These are phyloP conservation scores for Isoetes taiwanensis DNA, from an alignment of 75 land plant genomes.

Conservation along the genomic window DNA sequence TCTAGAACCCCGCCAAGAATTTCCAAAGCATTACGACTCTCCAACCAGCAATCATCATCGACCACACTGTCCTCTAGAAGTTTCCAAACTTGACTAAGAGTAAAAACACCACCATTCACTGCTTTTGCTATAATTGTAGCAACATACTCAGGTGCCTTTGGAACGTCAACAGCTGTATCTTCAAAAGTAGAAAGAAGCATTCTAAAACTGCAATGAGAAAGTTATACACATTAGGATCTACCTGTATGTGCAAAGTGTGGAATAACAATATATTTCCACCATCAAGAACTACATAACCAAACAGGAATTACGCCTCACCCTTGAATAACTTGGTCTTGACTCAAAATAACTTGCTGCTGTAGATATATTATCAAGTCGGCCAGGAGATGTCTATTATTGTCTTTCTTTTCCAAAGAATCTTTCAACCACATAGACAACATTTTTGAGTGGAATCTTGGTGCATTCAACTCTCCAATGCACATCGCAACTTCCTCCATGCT, in stretches of 20 bases:
- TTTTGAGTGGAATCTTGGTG: slow-evolving; percentile 50
- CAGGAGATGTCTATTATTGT: slow-evolving; percentile 53
- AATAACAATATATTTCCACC: neutral
- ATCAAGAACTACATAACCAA: neutral
- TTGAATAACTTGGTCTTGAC: slow-evolving; percentile 35
- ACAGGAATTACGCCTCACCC: slow-evolving; percentile 36
- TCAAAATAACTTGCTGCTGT: slow-evolving; percentile 34
- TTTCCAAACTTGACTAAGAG: slow-evolving; percentile 36
- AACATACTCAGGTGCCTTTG: slow-evolving; percentile 67
- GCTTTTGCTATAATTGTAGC: slow-evolving; percentile 52
- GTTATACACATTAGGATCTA: neutral
- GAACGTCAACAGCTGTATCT: slow-evolving; percentile 68
- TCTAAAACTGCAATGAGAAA: slow-evolving; percentile 41
- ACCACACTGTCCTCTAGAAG: slow-evolving; percentile 46
- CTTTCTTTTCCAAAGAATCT: slow-evolving; percentile 77
- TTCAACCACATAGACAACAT: slow-evolving; percentile 65
- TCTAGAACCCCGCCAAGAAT: slow-evolving; percentile 54
- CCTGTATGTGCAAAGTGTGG: neutral
- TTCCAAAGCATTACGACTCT: slow-evolving; percentile 39
- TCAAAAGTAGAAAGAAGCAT: slow-evolving; percentile 49
- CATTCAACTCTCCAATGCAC: slow-evolving; percentile 69
- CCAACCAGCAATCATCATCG: slow-evolving; percentile 40
- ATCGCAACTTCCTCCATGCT: slow-evolving; percentile 61
- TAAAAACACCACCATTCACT: slow-evolving; percentile 34
- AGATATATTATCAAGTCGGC: slow-evolving; percentile 51